Conservation (phyloP, 495 filamentous ascomycete species). For the Podospora comata region DNA sequence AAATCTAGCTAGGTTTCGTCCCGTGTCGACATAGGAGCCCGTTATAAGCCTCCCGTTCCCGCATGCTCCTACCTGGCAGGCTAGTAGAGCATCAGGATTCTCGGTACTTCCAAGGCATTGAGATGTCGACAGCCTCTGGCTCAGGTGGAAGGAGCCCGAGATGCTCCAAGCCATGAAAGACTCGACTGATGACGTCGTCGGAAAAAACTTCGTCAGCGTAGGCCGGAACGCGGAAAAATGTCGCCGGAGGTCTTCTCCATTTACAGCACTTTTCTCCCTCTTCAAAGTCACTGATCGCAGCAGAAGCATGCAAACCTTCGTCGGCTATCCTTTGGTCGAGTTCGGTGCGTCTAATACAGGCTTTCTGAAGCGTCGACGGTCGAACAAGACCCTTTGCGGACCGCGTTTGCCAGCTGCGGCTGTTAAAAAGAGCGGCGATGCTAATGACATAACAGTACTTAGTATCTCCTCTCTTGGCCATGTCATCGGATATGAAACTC, state of each 20-base stretch:
- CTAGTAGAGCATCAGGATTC: background rate
- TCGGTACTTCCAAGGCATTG: background rate
- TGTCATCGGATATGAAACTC: slow-evolving; percentile 16
- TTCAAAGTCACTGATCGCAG: slow-evolving; percentile 19
- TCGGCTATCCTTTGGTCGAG: slow-evolving; percentile 13
- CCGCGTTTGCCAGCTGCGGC: slow-evolving; percentile 8
- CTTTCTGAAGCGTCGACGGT: background rate
- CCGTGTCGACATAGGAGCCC: background rate
- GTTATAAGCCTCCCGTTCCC: background rate
- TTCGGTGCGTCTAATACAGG: background rate
- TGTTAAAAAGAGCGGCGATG: slow-evolving; percentile 18
- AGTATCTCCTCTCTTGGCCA: background rate
- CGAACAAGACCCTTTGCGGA: background rate
- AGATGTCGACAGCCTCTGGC: background rate
- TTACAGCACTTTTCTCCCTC: slow-evolving; percentile 7
- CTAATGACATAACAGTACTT: background rate
- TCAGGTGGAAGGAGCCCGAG: background rate
- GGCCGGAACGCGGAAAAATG: slow-evolving; percentile 7
- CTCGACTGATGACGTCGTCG: background rate
- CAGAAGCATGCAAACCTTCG: slow-evolving; percentile 19
- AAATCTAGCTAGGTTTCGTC: background rate
- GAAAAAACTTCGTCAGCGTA: background rate
- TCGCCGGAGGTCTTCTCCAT: slow-evolving; percentile 19
- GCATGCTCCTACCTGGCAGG: background rate
- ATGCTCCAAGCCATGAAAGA: background rate